These are phyloP conservation scores for Entomophthora muscae DNA, from an alignment of 371 early-diverging fungal genomes.

Conservation along the genomic window DNA sequence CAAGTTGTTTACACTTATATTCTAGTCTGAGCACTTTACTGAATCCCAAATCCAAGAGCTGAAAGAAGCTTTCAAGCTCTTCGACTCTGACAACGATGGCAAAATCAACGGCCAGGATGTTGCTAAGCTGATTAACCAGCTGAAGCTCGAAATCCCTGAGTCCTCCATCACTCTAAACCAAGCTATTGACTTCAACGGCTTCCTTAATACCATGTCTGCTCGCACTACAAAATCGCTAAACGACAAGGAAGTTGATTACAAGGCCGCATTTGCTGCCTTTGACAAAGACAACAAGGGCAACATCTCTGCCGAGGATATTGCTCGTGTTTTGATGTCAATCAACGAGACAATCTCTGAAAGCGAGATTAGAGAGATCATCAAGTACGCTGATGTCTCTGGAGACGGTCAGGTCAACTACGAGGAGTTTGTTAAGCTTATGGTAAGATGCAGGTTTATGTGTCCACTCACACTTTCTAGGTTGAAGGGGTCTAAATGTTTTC, in stretches of 20 bases:
- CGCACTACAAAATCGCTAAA: constrained; percentile 1
- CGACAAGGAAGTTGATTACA: constrained; percentile 8
- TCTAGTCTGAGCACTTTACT: constrained; percentile 6
- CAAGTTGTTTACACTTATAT: no score
- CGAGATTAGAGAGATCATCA: constrained; percentile 9
- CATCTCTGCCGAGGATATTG: constrained; percentile 7
- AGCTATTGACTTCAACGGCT: constrained; percentile 4
- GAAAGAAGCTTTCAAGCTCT: constrained; percentile 3
- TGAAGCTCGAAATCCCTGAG: background rate
- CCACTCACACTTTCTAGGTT: background rate
- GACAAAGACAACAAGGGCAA: constrained; percentile 8
- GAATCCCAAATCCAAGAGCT: constrained; percentile 8
- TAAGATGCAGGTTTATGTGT: background rate
- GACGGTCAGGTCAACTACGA: constrained; percentile 7
- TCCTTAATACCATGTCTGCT: constrained; percentile 4
- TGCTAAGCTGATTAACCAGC: background rate
- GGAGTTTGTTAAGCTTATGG: constrained; percentile 10
- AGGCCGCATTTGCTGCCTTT: constrained; percentile 7
- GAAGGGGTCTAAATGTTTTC: background rate
- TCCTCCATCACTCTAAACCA: constrained; percentile 1
- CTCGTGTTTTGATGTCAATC: background rate
- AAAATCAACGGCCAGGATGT: background rate
- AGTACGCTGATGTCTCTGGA: constrained; percentile 9
- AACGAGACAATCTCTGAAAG: background rate
- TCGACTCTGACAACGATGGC: constrained; percentile 6